phyloP scores from a whole-genome alignment of 257 asterid genomes.

The Nemophila menziesii region DNA sequence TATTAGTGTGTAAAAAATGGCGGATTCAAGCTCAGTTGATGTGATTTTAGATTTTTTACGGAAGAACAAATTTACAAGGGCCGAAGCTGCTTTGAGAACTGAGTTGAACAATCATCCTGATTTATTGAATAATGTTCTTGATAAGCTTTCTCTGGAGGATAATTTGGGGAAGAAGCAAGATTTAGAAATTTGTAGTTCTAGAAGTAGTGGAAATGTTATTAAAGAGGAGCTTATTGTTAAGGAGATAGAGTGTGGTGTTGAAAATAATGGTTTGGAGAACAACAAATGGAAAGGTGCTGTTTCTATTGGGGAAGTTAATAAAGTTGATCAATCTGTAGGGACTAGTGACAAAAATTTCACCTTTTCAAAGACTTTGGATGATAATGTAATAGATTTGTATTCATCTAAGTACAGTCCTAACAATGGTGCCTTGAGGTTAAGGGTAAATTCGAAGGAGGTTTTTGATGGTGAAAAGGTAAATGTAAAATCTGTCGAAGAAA shows the following conservation, averaged over 20 bases:
- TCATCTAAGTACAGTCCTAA: slow-evolving; percentile 39
- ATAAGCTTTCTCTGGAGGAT: slow-evolving; percentile 50
- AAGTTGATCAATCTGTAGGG: slow-evolving; percentile 37
- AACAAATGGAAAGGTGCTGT: slow-evolving; percentile 40
- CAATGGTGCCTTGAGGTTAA: slow-evolving; percentile 36
- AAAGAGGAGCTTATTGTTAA: slow-evolving; percentile 74
- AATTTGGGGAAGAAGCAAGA: slow-evolving; percentile 34
- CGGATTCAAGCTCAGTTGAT: slow-evolving; percentile 64
- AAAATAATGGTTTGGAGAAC: slow-evolving; percentile 40
- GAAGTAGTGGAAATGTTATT: slow-evolving; percentile 23
- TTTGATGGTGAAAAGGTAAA: slow-evolving; percentile 29
- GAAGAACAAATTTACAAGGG: slow-evolving; percentile 66
- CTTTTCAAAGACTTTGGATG: slow-evolving; percentile 50
- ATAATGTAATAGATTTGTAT: slow-evolving; percentile 50
- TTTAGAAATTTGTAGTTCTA: slow-evolving; percentile 25
- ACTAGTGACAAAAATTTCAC: slow-evolving; percentile 43
- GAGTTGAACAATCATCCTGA: slow-evolving; percentile 68
- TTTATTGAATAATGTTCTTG: slow-evolving; percentile 37
- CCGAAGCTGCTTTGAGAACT: slow-evolving; percentile 83
- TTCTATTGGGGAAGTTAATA: slow-evolving; percentile 31
- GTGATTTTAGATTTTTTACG: slow-evolving; percentile 59
- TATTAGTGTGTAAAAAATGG: slow-evolving; percentile 29
- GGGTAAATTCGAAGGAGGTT: slow-evolving; percentile 28
- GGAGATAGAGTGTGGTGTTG: slow-evolving; percentile 71
- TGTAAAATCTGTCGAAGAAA: slow-evolving; percentile 33